Percentiles rank a stretch among this genome's conserved stretches.
Evolutionary conservation across 768 basidiomycete genomes (phyloP).

Genomic region (Lyophyllum decastes): DNA sequence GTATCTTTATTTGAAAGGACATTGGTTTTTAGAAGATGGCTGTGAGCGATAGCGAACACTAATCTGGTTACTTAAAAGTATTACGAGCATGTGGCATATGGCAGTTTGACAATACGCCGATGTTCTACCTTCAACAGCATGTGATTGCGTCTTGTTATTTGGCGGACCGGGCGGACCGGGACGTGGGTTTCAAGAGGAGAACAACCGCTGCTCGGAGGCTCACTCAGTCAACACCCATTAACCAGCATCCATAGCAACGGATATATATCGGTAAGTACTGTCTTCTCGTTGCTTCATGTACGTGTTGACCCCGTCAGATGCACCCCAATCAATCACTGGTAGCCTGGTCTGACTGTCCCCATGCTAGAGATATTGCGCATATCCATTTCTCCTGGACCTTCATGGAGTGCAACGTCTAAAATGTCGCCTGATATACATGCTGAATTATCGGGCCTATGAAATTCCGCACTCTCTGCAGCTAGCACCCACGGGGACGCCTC

Average conservation of each 20-base stretch:
- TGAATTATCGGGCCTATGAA: conserved; percentile 9
- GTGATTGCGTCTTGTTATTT: too few relatives aligned
- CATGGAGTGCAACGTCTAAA: neutral
- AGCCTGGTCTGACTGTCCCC: neutral
- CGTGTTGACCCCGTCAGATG: neutral
- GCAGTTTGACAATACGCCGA: neutral
- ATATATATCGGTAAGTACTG: neutral
- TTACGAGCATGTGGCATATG: too few relatives aligned
- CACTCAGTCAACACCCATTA: too few relatives aligned
- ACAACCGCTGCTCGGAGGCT: neutral
- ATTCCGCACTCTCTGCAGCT: conserved; percentile 6
- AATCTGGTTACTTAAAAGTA: too few relatives aligned
- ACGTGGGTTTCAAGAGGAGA: too few relatives aligned
- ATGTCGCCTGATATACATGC: neutral
- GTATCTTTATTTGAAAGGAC: neutral
- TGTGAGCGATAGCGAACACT: too few relatives aligned
- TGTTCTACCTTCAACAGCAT: neutral
- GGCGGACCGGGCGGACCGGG: too few relatives aligned
- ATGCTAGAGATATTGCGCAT: neutral
- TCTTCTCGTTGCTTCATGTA: neutral
- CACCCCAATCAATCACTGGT: neutral
- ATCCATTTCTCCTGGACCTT: neutral
- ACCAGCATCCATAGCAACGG: neutral
- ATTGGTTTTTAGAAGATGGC: too few relatives aligned
- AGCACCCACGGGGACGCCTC: neutral